Conservation (phyloP, 2,329 filamentous ascomycete genomes). For the Verticillium tricorpus region DNA sequence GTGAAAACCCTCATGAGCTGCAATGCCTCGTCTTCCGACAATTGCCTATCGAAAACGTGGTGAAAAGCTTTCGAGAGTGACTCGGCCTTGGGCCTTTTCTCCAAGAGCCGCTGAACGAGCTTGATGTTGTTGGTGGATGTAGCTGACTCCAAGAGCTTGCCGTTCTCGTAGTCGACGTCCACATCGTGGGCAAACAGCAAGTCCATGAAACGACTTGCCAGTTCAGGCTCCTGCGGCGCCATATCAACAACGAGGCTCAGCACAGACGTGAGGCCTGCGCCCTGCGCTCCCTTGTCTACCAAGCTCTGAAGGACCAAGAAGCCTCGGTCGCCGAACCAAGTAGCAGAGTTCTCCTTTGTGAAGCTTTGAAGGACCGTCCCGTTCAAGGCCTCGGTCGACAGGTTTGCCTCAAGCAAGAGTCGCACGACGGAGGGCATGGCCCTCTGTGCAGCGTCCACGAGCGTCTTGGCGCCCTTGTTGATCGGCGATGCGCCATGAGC, state of each 20-base stretch:
- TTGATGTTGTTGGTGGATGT: constrained; percentile 45
- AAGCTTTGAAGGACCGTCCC: constrained; percentile 42
- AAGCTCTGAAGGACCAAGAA: constrained; percentile 42
- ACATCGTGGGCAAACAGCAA: constrained; percentile 34
- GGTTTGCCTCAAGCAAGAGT: constrained; percentile 33
- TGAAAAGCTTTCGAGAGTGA: constrained; percentile 51
- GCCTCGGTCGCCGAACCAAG: constrained; percentile 44
- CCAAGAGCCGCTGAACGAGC: constrained; percentile 46
- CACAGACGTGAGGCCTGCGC: constrained; percentile 39
- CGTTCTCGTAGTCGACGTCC: constrained; percentile 44
- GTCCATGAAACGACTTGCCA: constrained; percentile 42
- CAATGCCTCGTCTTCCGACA: constrained; percentile 45
- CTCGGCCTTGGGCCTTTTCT: constrained; percentile 42
- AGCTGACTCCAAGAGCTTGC: constrained; percentile 47
- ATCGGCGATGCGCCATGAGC: constrained; percentile 46
- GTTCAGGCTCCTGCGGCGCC: constrained; percentile 27
- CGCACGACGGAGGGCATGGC: constrained; percentile 32
- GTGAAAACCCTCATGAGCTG: constrained; percentile 47
- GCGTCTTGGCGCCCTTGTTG: constrained; percentile 45
- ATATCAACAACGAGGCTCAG: constrained; percentile 41
- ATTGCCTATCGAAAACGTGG: constrained; percentile 47
- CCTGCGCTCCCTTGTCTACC: constrained; percentile 42
- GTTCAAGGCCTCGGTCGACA: constrained; percentile 38
- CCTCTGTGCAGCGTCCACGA: constrained; percentile 43
- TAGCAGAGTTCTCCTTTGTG: constrained; percentile 28